Conservation (phyloP, 805 yeast species). For the Hanseniaspora nectarophila region DNA sequence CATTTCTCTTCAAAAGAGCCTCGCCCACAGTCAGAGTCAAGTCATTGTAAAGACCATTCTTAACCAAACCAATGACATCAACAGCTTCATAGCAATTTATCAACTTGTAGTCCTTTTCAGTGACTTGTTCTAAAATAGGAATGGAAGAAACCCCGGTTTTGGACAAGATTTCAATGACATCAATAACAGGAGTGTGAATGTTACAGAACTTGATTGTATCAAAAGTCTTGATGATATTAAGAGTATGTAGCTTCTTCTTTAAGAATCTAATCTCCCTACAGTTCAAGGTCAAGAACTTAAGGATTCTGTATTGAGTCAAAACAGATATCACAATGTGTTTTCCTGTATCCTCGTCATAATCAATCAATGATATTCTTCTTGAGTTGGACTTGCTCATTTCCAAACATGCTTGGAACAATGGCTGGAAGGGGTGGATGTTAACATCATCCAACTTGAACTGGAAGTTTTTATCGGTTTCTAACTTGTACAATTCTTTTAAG, state of each 20-base stretch:
- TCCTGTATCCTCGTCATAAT: slow-evolving; percentile 81
- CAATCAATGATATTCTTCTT: slow-evolving; percentile 86
- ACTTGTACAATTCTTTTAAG: slow-evolving; percentile 70
- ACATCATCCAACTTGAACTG: slow-evolving; percentile 66
- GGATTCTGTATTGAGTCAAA: slow-evolving; percentile 86
- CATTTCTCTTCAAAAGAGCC: slow-evolving; percentile 73
- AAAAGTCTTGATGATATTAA: slow-evolving; percentile 48
- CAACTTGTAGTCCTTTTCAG: slow-evolving; percentile 34
- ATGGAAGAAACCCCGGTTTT: slow-evolving; percentile 77
- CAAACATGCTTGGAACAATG: slow-evolving; percentile 83
- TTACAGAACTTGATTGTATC: slow-evolving; percentile 58
- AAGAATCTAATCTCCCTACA: slow-evolving; percentile 87
- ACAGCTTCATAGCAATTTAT: slow-evolving; percentile 92
- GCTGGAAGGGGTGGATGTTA: slow-evolving; percentile 80
- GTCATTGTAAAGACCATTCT: slow-evolving; percentile 89
- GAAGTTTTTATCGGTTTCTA: slow-evolving; percentile 78
- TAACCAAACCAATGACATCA: slow-evolving; percentile 81
- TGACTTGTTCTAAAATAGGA: slow-evolving; percentile 74
- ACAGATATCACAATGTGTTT: slow-evolving; percentile 92
- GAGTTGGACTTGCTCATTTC: slow-evolving; percentile 82
- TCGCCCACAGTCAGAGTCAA: slow-evolving; percentile 87
- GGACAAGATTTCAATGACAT: slow-evolving; percentile 73
- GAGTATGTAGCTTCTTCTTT: slow-evolving; percentile 57
- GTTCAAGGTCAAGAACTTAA: slow-evolving; percentile 89
- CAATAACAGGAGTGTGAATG: slow-evolving; percentile 85